Conservation (phyloP, 495 filamentous ascomycete species). For the Talaromyces wortmannii region DNA sequence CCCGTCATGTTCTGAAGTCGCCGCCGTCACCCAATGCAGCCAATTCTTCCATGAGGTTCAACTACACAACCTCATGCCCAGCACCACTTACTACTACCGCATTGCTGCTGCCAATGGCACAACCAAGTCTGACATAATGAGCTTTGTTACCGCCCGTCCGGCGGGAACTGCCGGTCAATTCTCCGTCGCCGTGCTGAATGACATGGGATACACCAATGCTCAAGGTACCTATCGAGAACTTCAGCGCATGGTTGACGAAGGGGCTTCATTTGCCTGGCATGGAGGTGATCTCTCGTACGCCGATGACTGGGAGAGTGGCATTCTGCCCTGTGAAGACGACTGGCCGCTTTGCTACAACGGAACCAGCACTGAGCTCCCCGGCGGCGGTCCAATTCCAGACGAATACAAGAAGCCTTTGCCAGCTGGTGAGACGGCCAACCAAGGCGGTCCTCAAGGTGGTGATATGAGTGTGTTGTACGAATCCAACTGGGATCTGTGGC, state of each 20-base stretch:
- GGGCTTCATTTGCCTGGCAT: conserved; percentile 43
- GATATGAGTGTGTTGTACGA: conserved; percentile 45
- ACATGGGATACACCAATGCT: conserved; percentile 46
- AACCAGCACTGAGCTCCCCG: conserved; percentile 29
- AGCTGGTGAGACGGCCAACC: conserved; percentile 36
- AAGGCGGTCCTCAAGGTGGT: conserved; percentile 40
- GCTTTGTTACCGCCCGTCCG: conserved; percentile 34
- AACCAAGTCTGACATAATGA: conserved; percentile 27
- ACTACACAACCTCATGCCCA: conserved; percentile 25
- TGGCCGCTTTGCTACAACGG: conserved; percentile 52
- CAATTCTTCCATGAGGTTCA: conserved; percentile 43
- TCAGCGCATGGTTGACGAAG: conserved; percentile 24
- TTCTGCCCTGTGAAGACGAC: conserved; percentile 37
- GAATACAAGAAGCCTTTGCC: conserved; percentile 38
- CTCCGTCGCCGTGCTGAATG: conserved; percentile 34
- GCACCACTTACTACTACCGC: conserved; percentile 40
- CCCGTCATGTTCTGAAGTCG: conserved; percentile 38
- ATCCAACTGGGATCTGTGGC: conserved; percentile 44
- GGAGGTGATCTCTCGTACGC: conserved; percentile 44
- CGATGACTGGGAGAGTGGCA: conserved; percentile 43
- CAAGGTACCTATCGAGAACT: conserved; percentile 37
- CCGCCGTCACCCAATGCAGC: conserved; percentile 40
- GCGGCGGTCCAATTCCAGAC: conserved; percentile 17
- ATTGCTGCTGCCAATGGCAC: conserved; percentile 37
- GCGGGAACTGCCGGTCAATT: conserved; percentile 27